A percentile compares a stretch with the other conserved stretches of the same genome.
These are phyloP conservation scores for Raffaelea arxii DNA, from an alignment of 2,329 filamentous ascomycete genomes.

Conservation along the genomic window DNA sequence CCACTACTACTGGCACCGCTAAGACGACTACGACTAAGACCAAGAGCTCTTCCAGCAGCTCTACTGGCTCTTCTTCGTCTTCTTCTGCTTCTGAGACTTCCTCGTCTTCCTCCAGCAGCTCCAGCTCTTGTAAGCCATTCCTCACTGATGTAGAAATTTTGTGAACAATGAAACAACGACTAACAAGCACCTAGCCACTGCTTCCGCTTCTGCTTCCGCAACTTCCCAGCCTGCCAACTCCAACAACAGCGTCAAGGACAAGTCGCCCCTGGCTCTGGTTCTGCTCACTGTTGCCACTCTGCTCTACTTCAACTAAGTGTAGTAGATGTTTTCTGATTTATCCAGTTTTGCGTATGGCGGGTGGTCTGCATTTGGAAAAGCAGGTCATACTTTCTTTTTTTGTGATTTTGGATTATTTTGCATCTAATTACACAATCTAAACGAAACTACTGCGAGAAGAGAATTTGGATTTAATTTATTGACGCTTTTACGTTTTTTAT, in stretches of 20 bases:
- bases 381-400: no score
- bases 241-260: constrained; percentile 26
- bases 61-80: not conserved
- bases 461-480: no score
- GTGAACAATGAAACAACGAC: not conserved
- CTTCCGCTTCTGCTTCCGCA: constrained; percentile 1
- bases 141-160: not conserved
- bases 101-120: not conserved
- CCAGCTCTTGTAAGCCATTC: not conserved
- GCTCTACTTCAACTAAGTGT: constrained; percentile 30
- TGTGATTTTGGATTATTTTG: not conserved
- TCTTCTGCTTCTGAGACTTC: not conserved
- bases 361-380: no score
- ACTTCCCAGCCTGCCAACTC: constrained; percentile 19
- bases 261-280: constrained; percentile 30
- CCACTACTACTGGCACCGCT: constrained; percentile 13
- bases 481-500: no score
- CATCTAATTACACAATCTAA: not conserved
- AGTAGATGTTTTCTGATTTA: no score
- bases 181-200: not conserved
- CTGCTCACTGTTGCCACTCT: constrained; percentile 28
- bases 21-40: constrained; percentile 1
- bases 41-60: not conserved
- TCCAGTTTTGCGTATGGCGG: not conserved
- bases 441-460: not conserved